phyloP scores from a whole-genome alignment of 441 rosid species.

The Manihot esculenta region DNA sequence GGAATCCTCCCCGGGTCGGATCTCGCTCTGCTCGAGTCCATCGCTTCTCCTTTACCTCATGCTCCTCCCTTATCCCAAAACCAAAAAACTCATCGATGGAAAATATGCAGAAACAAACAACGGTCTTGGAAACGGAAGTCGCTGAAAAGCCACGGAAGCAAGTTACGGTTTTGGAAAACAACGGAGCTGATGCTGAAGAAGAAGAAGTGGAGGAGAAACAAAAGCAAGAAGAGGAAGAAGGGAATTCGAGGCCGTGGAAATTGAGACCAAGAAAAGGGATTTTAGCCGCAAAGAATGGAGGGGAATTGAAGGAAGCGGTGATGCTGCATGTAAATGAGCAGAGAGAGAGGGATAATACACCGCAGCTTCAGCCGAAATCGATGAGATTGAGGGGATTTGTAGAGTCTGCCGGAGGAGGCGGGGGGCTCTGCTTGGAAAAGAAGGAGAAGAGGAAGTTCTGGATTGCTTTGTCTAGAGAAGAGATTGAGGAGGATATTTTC shows the following conservation, averaged over 20 bases:
- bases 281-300: constrained; percentile 16
- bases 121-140: constrained; percentile 10
- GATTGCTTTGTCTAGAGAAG: constrained; percentile 71
- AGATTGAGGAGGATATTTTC: constrained; percentile 88
- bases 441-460: constrained; percentile 67
- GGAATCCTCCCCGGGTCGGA: constrained; percentile 39
- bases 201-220: constrained; percentile 33
- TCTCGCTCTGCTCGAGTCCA: constrained; percentile 64
- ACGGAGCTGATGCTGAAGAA: constrained; percentile 23
- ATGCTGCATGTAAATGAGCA: constrained; percentile 21
- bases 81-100: constrained; percentile 16
- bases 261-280: constrained; percentile 69
- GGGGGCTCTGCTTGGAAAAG: constrained; percentile 42
- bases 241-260: constrained; percentile 68
- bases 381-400: constrained; percentile 58
- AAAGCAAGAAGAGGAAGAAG: constrained; percentile 39
- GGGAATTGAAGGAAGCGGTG: constrained; percentile 22
- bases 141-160: constrained; percentile 12
- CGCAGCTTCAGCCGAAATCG: constrained; percentile 47
- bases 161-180: constrained; percentile 19
- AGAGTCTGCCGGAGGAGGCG: constrained; percentile 41
- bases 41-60: constrained; percentile 40
- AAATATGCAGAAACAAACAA: constrained; percentile 23
- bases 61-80: constrained; percentile 27
- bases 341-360: constrained; percentile 26